Evolutionary conservation across 768 basidiomycete genomes (phyloP), one percentile per base, ranked within the genome.

Genomic region (Candolleomyces aberdarensis): DNA sequence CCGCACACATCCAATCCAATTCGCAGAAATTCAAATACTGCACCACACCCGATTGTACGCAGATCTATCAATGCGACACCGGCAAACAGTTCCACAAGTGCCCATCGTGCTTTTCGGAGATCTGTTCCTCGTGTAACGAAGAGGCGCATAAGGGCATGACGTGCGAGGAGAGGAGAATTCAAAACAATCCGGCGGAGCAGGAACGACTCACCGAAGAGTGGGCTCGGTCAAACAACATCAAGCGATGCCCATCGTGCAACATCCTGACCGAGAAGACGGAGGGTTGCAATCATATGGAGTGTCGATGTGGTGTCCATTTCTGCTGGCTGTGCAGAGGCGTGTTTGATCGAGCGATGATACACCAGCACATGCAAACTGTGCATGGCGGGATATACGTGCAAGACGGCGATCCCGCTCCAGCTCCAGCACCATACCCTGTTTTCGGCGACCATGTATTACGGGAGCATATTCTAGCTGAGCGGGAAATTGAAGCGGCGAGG

Each of bases 1-100:
- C 74, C 52, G 68, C 75, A 0, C 80, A 90, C 67, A 72, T 89
- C 43, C 83, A 85, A 49, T 70, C 79, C 39, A 83, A 83, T 54
- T 78, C 85, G 0, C 73, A 78, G 39, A 83, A 84, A 47, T 85
- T 85, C 68, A 80, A 81, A 57, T 85, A 86, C 63, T 92, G 92
- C 72, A 90, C 91, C 0, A 87, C 90, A 0, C 86, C 92, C 0
- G 88, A 93, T 68, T 94, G 92, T 66, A 75, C 78, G 0, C 87
- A 91, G 66, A 79, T 92, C 8, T 94, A 93, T 67, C 85, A 88
- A 39, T 67, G 79, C 2, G 83, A 80, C 0, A 74, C 64, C 20
- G 31, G 39, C 15, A 59, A 68, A 41, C 61, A 68, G 4, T 74
- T 82, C 8, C 70, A 91, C 40, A 86, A 86, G 56, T 92, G 91